Percentiles rank a stretch among this genome's conserved stretches.
Conservation (phyloP, 371 early-diverging fungal genomes). For the Amoeboaphelidium protococcarum region DNA sequence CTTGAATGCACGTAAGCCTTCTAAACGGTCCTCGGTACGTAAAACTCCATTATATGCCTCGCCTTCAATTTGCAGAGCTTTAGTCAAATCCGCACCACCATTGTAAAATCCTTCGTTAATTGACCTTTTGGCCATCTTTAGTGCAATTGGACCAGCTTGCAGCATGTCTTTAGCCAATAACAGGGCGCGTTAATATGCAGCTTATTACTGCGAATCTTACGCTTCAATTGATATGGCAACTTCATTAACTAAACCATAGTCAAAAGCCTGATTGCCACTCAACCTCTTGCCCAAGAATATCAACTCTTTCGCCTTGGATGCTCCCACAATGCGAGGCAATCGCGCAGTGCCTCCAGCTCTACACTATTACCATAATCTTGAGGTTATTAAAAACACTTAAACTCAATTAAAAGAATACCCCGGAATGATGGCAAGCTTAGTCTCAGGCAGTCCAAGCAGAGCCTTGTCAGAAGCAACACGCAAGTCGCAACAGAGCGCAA, state of each 20-base stretch:
- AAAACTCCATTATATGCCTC: slow-evolving; percentile 81
- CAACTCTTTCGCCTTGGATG: slow-evolving; percentile 66
- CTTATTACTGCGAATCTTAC: slow-evolving; percentile 7
- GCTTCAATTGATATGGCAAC: slow-evolving; percentile 33
- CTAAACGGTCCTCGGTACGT: slow-evolving; percentile 76
- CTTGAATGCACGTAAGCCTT: slow-evolving; percentile 37
- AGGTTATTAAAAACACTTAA: neutral
- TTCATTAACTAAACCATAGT: slow-evolving; percentile 47
- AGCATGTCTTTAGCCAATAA: slow-evolving; percentile 51
- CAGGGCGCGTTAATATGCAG: slow-evolving; percentile 30
- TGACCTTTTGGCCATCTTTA: slow-evolving; percentile 62
- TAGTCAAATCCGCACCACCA: slow-evolving; percentile 24
- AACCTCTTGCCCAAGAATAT: slow-evolving; percentile 57
- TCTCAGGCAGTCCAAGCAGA: slow-evolving; percentile 72
- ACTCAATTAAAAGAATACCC: slow-evolving; percentile 24
- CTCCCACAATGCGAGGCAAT: slow-evolving; percentile 58
- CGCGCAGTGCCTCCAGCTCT: slow-evolving; percentile 91
- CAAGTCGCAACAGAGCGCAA: slow-evolving; percentile 75
- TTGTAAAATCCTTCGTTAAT: slow-evolving; percentile 48
- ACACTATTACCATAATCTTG: neutral
- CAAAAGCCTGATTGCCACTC: slow-evolving; percentile 26
- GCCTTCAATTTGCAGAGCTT: slow-evolving; percentile 73
- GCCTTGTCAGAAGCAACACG: slow-evolving; percentile 52
- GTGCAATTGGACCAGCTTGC: slow-evolving; percentile 53
- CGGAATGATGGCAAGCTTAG: slow-evolving; percentile 83